Base-by-base conservation (phyloP, 202 grass and related monocot genomes). In the Carex arenaria region DNA sequence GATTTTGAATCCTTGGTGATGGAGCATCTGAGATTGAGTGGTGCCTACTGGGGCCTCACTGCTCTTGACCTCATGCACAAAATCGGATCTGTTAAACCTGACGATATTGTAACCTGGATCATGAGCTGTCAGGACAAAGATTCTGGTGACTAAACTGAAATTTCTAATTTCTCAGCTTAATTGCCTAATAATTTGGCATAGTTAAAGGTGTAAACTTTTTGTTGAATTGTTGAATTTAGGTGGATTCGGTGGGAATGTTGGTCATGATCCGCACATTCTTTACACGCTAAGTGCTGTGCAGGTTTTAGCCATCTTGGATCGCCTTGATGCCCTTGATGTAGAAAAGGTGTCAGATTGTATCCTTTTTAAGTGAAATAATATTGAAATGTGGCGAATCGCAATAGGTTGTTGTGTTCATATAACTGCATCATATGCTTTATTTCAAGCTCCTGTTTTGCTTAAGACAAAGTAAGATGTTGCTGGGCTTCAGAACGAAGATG, bases 41-140 rank as follows among this genome's bases (percentile, higher is more conserved):
- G 94, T 76, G 94, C 92, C 6, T 97, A 97, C 87, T 97, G 94
- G 94, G 94, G 94, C 30, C 88, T 97, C 69, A 94, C 92, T 77
- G 87, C 94, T 64, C 92, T 97, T 7, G 94, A 91, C 63, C 87
- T 97, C 70, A 92, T 97, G 84, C 85, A 93, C 85, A 94, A 87
- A 72, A 82, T 94, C 60, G 74, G 72, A 42, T 87, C 92, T 43
- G 90, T 97, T 14, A 87, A 94, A 53, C 30, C 78, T 19, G 69
- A 85, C 0, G 90, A 93, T 87, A 87, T 97, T 85, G 20, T 94
- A 22, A 77, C 88, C 38, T 97, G 94, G 94, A 86, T 94, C 65
- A 87, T 94, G 92, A 84, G 88, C 53, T 97, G 92, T 84, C 88
- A 93, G 87, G 87, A 94, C 47, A 84, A 88, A 64, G 94, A 90